phyloP scores from a whole-genome alignment of 139 green algal genomes.

The Chlamydomonas schloesseri region DNA sequence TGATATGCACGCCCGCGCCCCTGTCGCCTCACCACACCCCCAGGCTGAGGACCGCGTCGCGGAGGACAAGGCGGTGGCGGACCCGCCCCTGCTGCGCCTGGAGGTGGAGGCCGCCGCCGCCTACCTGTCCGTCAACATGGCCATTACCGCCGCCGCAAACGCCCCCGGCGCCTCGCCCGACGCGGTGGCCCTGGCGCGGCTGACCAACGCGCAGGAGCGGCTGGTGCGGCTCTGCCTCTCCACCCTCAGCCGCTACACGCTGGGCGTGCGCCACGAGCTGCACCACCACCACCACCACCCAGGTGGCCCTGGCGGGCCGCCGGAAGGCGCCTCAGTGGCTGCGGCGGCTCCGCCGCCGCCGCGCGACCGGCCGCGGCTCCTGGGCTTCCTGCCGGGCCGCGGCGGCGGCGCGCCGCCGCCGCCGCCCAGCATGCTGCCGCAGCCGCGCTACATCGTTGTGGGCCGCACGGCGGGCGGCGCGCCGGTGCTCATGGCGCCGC shows the following conservation, averaged over 20 bases:
- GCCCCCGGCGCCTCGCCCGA: constrained; percentile 12
- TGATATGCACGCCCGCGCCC: too few relatives aligned
- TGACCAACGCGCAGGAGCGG: constrained; percentile 37
- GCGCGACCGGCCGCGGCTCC: constrained; percentile 3
- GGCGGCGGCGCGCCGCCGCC: background rate
- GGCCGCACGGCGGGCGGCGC: constrained; percentile 48
- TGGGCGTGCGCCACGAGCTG: constrained; percentile 29
- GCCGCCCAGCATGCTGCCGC: background rate
- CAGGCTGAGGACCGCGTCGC: constrained; percentile 76
- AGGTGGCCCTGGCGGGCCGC: background rate
- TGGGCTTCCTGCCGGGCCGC: constrained; percentile 21
- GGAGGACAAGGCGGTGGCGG: constrained; percentile 71
- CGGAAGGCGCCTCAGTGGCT: background rate
- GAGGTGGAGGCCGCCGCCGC: constrained; percentile 90
- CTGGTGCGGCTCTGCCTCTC: constrained; percentile 76
- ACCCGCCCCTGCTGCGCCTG: constrained; percentile 94
- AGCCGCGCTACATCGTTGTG: constrained; percentile 45
- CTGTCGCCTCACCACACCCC: background rate
- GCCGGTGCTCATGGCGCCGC: constrained; percentile 62
- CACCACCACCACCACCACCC: background rate
- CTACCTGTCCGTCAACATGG: constrained; percentile 81
- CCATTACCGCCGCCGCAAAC: background rate
- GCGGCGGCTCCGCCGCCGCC: too few relatives aligned
- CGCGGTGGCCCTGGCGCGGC: background rate
- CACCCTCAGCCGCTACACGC: constrained; percentile 69